A percentile compares a stretch with the other conserved stretches of the same genome.
Evolutionary conservation across 169 alveolate species (phyloP).

Genomic region (Cryptosporidium viatorum): DNA sequence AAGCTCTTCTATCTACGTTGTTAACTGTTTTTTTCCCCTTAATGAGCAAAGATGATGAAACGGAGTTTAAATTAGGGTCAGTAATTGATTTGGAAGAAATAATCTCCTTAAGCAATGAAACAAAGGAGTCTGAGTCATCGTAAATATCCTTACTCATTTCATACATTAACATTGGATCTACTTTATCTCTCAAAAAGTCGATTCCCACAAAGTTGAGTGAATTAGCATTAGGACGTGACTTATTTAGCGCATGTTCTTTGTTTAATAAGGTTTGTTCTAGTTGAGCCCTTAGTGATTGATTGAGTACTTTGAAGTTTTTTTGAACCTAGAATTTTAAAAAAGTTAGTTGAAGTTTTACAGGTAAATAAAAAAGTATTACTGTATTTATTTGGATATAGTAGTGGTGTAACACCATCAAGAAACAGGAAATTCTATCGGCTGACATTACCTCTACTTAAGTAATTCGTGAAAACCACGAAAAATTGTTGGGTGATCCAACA

Average conservation of each 20-base stretch:
- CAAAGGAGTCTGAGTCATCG: constrained; percentile 42
- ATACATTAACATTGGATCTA: background rate
- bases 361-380: background rate
- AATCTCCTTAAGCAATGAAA: constrained; percentile 23
- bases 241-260: constrained; percentile 42
- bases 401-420: constrained; percentile 71
- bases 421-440: constrained; percentile 20
- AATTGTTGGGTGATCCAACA: background rate
- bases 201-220: constrained; percentile 10
- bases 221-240: constrained; percentile 52
- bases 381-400: constrained; percentile 10
- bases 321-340: constrained; percentile 27
- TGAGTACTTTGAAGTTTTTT: constrained; percentile 60
- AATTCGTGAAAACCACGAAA: constrained; percentile 59
- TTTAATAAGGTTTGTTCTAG: constrained; percentile 51
- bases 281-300: constrained; percentile 78
- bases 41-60: constrained; percentile 61
- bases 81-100: background rate
- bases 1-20: constrained; percentile 80
- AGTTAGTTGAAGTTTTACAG: background rate
- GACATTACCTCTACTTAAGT: constrained; percentile 51
- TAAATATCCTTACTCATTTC: constrained; percentile 29
- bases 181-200: background rate
- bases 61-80: background rate
- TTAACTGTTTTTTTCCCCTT: constrained; percentile 51